phyloP scores from a whole-genome alignment of 1,139 yeast species.

The Blastobotrys persicus region DNA sequence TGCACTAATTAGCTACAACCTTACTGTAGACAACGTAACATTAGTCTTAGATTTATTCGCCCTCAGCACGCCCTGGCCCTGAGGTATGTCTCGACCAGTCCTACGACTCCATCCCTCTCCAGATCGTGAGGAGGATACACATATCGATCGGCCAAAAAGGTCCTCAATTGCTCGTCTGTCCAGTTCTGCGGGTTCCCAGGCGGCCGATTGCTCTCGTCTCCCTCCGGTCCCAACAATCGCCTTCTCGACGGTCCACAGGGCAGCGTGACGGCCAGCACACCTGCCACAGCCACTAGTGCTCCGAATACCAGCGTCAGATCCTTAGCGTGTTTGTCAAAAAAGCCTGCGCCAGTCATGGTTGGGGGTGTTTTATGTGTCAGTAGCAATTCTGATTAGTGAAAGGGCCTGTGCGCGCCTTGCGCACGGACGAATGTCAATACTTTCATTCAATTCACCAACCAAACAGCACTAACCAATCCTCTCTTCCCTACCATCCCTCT shows the following conservation, averaged over 20 bases:
- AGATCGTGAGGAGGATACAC: slow-evolving; percentile 29
- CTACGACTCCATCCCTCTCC: slow-evolving; percentile 24
- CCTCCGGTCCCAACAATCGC: slow-evolving; percentile 13
- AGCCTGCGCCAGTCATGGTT: slow-evolving; percentile 18
- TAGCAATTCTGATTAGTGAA: too few relatives aligned
- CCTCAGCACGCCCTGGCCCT: too few relatives aligned
- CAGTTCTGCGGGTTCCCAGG: slow-evolving; percentile 25
- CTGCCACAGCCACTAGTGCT: slow-evolving; percentile 30
- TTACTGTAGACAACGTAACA: too few relatives aligned
- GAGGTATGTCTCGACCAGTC: slow-evolving; percentile 19
- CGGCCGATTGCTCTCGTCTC: slow-evolving; percentile 18
- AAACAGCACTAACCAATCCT: too few relatives aligned
- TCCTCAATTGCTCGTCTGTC: slow-evolving; percentile 25
- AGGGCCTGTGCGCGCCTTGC: too few relatives aligned
- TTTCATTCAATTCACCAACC: too few relatives aligned
- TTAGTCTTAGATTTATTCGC: too few relatives aligned
- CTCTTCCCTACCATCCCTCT: too few relatives aligned
- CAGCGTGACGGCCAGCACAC: slow-evolving; percentile 24
- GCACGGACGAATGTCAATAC: too few relatives aligned
- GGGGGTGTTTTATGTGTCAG: background rate
- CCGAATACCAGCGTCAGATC: slow-evolving; percentile 28
- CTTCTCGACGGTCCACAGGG: slow-evolving; percentile 17
- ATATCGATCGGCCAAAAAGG: slow-evolving; percentile 26
- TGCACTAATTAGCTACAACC: too few relatives aligned
- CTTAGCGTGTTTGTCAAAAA: slow-evolving; percentile 25